These are phyloP conservation scores for Toxoplasma gondii DNA, from an alignment of 169 alveolate species.

Conservation along the genomic window DNA sequence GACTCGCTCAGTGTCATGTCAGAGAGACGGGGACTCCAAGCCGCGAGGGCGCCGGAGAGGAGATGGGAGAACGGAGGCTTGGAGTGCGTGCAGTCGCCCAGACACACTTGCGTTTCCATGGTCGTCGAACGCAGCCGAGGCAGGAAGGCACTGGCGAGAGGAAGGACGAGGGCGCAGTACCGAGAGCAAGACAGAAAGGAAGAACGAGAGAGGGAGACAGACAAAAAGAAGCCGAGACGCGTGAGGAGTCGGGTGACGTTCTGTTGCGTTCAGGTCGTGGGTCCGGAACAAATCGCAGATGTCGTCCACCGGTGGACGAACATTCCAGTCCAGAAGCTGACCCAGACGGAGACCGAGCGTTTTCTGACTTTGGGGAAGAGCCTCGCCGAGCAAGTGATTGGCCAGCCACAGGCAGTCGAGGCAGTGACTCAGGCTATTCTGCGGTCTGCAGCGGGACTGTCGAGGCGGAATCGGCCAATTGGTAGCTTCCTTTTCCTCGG, in stretches of 20 bases:
- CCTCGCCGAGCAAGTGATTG: conserved; percentile 64
- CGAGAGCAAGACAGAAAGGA: too few relatives aligned
- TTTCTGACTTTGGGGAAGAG: conserved; percentile 70
- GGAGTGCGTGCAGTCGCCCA: too few relatives aligned
- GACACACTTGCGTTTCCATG: too few relatives aligned
- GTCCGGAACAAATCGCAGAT: conserved; percentile 85
- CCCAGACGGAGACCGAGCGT: conserved; percentile 81
- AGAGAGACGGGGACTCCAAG: too few relatives aligned
- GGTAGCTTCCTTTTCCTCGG: conserved; percentile 87
- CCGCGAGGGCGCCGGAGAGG: too few relatives aligned
- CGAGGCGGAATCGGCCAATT: conserved; percentile 84
- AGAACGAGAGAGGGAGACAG: too few relatives aligned
- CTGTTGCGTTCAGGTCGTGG: conserved; percentile 76
- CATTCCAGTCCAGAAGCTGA: conserved; percentile 84
- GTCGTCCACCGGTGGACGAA: conserved; percentile 89
- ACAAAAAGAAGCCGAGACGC: too few relatives aligned
- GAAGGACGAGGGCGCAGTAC: too few relatives aligned
- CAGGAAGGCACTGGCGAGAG: too few relatives aligned
- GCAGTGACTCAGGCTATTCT: conserved; percentile 78
- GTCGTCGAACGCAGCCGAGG: too few relatives aligned
- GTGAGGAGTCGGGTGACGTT: neutral
- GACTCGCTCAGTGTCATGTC: too few relatives aligned
- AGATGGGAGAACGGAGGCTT: too few relatives aligned
- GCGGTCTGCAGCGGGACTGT: conserved; percentile 87
- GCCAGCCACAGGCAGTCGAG: conserved; percentile 65